Evolutionary conservation across 257 asterid species (phyloP).

Genomic region (Craterostigma plantagineum): DNA sequence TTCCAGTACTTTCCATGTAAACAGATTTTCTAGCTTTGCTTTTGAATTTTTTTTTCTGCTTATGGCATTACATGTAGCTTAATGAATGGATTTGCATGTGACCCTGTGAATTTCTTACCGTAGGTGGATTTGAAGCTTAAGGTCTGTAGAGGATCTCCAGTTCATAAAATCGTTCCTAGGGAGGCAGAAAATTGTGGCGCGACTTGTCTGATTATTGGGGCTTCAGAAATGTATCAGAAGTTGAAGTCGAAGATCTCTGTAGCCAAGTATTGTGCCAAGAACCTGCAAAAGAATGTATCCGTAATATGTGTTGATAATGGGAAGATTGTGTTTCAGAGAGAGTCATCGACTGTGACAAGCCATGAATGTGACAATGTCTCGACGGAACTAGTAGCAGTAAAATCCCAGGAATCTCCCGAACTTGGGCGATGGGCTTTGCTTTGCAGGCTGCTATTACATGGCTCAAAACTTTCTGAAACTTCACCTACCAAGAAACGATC

Average conservation of each 20-base stretch:
- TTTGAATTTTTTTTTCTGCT: neutral
- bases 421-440: too few relatives aligned
- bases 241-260: constrained; percentile 49
- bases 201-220: constrained; percentile 44
- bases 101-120: too few relatives aligned
- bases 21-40: too few relatives aligned
- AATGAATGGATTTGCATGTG: constrained; percentile 6
- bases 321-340: constrained; percentile 45
- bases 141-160: constrained; percentile 66
- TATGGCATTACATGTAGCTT: neutral
- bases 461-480: too few relatives aligned
- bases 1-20: neutral
- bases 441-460: too few relatives aligned
- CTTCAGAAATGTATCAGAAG: constrained; percentile 30
- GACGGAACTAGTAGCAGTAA: constrained; percentile 21
- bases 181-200: constrained; percentile 53
- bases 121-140: constrained; percentile 85
- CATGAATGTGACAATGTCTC: constrained; percentile 14
- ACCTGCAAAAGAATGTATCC: constrained; percentile 29
- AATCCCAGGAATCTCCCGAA: constrained; percentile 23
- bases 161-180: constrained; percentile 35
- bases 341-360: constrained; percentile 14
- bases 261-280: constrained; percentile 70
- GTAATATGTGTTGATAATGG: constrained; percentile 62
- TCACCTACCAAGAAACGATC: too few relatives aligned